Evolutionary conservation across 352 stramenopile genomes (phyloP).

Genomic region (Pythium insidiosum): DNA sequence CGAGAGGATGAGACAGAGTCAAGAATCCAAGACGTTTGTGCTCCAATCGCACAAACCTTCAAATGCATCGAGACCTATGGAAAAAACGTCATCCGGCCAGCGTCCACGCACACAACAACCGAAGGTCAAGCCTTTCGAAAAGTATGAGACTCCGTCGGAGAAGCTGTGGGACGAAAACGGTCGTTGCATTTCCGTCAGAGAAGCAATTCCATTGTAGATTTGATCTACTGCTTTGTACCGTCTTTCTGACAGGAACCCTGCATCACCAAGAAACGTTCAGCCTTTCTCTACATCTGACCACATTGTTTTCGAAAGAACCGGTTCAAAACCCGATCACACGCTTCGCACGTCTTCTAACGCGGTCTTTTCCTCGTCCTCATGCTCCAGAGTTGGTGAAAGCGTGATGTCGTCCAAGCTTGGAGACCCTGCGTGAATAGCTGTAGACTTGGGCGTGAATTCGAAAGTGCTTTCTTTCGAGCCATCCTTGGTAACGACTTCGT

Average conservation of each 20-base stretch:
- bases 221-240: no score
- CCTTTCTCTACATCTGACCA: no score
- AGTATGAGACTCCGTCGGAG: constrained; percentile 5
- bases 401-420: constrained; percentile 3
- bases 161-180: constrained; percentile 55
- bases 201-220: no score
- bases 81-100: no score
- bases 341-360: no score
- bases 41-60: no score
- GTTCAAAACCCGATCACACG: no score
- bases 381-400: constrained; percentile 3
- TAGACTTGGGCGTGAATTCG: constrained; percentile 59
- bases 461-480: constrained; percentile 67
- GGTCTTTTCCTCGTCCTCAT: constrained; percentile 17
- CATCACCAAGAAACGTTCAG: no score
- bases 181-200: no score
- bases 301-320: no score
- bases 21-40: constrained; percentile 13
- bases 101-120: no score
- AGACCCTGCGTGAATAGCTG: constrained; percentile 37
- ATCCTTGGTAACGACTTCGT: constrained; percentile 43
- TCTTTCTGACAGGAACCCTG: no score
- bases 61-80: background rate
- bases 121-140: background rate
- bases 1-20: constrained; percentile 46